Conservation (phyloP, 2,329 filamentous ascomycete genomes). For the Fusarium sp. region DNA sequence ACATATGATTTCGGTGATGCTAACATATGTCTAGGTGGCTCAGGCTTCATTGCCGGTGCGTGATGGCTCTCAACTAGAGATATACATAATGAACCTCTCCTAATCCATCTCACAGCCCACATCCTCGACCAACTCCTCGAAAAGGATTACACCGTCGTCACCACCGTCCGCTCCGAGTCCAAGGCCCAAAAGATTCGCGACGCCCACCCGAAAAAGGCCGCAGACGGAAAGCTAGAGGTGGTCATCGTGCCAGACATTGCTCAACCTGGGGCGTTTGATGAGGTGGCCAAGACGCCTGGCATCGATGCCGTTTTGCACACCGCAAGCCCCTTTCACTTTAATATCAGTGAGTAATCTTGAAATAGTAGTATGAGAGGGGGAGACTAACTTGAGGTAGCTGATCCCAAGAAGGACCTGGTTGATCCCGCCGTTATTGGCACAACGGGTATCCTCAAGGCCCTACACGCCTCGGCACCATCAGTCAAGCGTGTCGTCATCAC, state of each 20-base stretch:
- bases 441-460: constrained; percentile 77
- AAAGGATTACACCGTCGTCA: constrained; percentile 64
- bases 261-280: constrained; percentile 77
- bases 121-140: constrained; percentile 66
- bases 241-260: constrained; percentile 84
- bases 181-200: constrained; percentile 65
- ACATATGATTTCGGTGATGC: not conserved
- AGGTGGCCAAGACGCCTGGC: constrained; percentile 63
- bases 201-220: constrained; percentile 55
- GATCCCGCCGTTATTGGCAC: constrained; percentile 70
- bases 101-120: constrained; percentile 56
- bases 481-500: constrained; percentile 80
- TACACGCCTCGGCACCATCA: constrained; percentile 66
- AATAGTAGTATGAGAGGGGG: no score
- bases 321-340: constrained; percentile 70
- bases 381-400: constrained; percentile 43
- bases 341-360: constrained; percentile 52
- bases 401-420: constrained; percentile 65
- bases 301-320: constrained; percentile 71
- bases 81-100: not conserved
- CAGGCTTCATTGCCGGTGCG: constrained; percentile 52
- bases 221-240: constrained; percentile 59
- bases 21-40: constrained; percentile 45
- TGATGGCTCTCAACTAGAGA: not conserved
- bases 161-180: constrained; percentile 66